Base-by-base conservation (phyloP, 163 green algal genomes). In the Chlamydomonas reinhardtii region DNA sequence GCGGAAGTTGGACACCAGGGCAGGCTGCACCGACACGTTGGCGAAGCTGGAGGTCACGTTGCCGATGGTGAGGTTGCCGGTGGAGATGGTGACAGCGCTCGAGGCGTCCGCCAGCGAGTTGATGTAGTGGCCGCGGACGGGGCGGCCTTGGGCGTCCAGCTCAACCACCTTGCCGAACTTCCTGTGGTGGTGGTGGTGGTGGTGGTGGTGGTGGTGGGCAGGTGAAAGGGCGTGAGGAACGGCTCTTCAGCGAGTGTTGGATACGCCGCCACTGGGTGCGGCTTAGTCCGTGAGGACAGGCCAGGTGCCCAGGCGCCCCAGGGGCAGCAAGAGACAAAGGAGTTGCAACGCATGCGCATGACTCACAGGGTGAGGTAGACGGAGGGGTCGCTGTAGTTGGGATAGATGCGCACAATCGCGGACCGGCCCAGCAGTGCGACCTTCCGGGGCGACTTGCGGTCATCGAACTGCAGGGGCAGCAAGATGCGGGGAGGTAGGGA, bases 391-490 rank as follows among this genome's bases (percentile, higher is more conserved):
- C 64, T 76, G 66, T 71, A 76, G 78, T 85, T 85, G 43, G 78
- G 78, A 52, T 85, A 85, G 66, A 85, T 59, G n/a, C 78, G 65
- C 5, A 85, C 22, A 31, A 76, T 85, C 66, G 78, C 31, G 48
- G 66, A 76, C 11, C 74, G 66, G 68, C 78, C 78, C 24, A 85
- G 66, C 48, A 85, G 69, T 19, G 78, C 65, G 4, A 85, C 43
- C 78, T 85, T 76, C 66, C 66, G 78, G 0, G 78, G 78, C n/a
- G 64, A 76, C 65, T 75, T 75, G 9, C 64, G 76, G 62, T 84
- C 76, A 39, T 84, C 76, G 32, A 84, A 84, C 76, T 84, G 48
- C 14, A 19, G 11, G 14, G 48, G 43, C 8, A 54, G 43, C 43
- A 11, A 54, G 43, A 11, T 6, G 43, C 8, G 43, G 8, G 43